Conservation (phyloP, 495 filamentous ascomycete genomes). For the Aspergillus steynii region DNA sequence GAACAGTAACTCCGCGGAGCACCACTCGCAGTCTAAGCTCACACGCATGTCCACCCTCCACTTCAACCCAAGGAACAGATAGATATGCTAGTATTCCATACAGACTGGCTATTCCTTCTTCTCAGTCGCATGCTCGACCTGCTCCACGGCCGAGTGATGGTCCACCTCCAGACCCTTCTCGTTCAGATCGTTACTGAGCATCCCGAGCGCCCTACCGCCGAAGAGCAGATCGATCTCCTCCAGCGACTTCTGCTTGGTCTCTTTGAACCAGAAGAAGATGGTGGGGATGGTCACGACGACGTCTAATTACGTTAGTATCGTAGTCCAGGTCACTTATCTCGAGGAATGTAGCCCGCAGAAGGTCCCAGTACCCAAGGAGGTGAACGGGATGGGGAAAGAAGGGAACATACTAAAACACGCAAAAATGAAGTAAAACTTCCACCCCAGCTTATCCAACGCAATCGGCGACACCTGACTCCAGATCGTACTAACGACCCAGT, state of each 20-base stretch:
- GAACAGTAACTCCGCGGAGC: too few species aligned
- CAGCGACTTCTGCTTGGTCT: constrained; percentile 55
- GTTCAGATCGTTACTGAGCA: constrained; percentile 33
- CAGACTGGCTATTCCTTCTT: neutral
- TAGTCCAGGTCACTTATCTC: neutral
- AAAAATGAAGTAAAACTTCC: constrained; percentile 52
- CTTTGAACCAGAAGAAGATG: constrained; percentile 55
- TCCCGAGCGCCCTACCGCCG: constrained; percentile 46
- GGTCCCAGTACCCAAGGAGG: neutral
- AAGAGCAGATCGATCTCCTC: constrained; percentile 60
- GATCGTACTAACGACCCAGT: constrained; percentile 51
- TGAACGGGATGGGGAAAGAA: neutral
- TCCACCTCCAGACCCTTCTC: neutral
- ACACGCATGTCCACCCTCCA: too few species aligned
- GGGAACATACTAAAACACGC: constrained; percentile 36
- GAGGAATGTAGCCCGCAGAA: too few species aligned
- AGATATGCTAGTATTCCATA: too few species aligned
- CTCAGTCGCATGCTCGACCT: neutral
- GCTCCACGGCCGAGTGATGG: neutral
- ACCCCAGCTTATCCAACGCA: constrained; percentile 40
- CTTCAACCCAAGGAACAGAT: too few species aligned
- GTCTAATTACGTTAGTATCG: constrained; percentile 14
- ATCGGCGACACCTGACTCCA: constrained; percentile 53
- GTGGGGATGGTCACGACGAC: constrained; percentile 33
- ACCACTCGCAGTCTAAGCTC: too few species aligned